Evolutionary conservation across 116 monocot species (phyloP), one percentile per base, ranked within the genome.

Genomic region (Trichopus zeylanicus): DNA sequence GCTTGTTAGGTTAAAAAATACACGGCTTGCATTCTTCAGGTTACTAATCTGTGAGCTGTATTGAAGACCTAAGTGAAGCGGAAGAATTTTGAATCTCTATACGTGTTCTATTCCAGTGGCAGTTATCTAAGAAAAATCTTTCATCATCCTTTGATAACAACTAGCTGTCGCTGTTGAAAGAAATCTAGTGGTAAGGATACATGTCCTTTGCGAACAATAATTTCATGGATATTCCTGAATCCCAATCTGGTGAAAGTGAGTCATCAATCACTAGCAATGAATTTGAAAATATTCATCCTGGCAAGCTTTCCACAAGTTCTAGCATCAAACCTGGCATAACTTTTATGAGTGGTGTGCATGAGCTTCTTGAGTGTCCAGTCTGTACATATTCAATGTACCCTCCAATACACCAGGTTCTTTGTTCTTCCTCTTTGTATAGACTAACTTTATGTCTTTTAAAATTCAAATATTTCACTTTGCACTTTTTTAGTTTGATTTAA

Each of bases 301-400:
- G n/a, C 16, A 74, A 62, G 57, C 16, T 61, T 22, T 56, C 62
- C 24, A 8, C 55, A 15, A 5, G 21, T 67, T 51, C 56, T 67
- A 37, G 34, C 51, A 29, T 65, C n/a, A 74, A 74, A 67, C 32
- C 56, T 5, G 12, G 67, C 30, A 20, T 57, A 67, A 56, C 67
- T 28, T 63, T 67, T 25, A n/a, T 38, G 7, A 74, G 62, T 39
- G 37, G 67, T 62, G 61, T 74, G 19, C 51, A 63, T 51, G 67
- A 67, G 29, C 74, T 67, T 31, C 74, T 67, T 48, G 67, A 73
- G 34, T 73, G 73, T 38, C 67, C 73, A 29, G 73, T 73, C 33
- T 73, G 73, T 48, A 67, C 66, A 66, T 61, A 66, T 31, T 73
- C 55, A 22, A 73, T 73, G 67, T 67, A 55, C 27, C 73, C 73